phyloP scores from a whole-genome alignment of 805 yeast species.

The Wickerhamiella parazyma region DNA sequence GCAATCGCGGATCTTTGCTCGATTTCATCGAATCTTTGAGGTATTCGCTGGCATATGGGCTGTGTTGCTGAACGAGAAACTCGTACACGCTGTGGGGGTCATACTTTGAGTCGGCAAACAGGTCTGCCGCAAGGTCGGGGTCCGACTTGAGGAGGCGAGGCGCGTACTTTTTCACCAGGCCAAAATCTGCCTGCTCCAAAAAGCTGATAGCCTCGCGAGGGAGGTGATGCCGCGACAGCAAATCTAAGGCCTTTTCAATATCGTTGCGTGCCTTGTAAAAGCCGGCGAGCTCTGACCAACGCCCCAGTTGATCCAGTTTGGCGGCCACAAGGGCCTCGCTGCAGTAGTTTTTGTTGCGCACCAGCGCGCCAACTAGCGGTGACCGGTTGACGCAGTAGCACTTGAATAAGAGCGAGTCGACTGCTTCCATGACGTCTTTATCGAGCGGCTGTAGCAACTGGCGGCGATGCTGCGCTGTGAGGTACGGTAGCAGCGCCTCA shows the following conservation, averaged over 20 bases:
- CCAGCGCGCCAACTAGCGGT: constrained; percentile 65
- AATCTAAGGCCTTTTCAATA: constrained; percentile 54
- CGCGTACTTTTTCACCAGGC: constrained; percentile 1
- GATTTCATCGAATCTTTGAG: neutral
- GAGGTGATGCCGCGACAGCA: constrained; percentile 34
- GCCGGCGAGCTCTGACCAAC: constrained; percentile 59
- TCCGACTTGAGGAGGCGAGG: neutral
- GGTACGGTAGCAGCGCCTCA: constrained; percentile 5
- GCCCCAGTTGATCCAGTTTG: constrained; percentile 34
- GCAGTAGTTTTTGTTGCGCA: constrained; percentile 65
- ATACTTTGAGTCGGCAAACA: constrained; percentile 1
- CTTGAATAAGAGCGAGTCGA: constrained; percentile 69
- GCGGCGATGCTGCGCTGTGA: neutral
- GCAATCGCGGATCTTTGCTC: constrained; percentile 4
- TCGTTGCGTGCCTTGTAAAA: constrained; percentile 51
- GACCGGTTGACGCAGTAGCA: constrained; percentile 60
- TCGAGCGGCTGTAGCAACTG: neutral
- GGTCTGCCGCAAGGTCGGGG: neutral
- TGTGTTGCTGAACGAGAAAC: neutral
- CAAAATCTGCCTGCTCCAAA: constrained; percentile 16
- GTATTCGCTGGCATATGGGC: constrained; percentile 4
- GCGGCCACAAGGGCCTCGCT: constrained; percentile 47
- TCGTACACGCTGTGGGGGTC: constrained; percentile 4
- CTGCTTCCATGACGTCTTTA: constrained; percentile 19
- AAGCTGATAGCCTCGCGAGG: constrained; percentile 18